Conservation (phyloP, 345 rosid species). For the Eucalyptus regnans region DNA sequence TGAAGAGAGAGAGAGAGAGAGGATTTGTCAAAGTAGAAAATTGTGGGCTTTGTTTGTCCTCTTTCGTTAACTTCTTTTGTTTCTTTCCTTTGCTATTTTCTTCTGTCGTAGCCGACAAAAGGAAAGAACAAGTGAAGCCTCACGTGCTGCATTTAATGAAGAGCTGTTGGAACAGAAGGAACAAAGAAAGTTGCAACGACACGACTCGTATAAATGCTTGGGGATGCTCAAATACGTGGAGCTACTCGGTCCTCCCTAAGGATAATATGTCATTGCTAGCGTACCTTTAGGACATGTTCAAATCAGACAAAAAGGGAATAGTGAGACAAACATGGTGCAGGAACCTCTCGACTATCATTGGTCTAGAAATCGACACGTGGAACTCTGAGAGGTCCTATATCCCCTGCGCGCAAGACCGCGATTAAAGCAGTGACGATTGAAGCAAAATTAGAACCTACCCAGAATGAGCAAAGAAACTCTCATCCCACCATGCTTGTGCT, state of each 20-base stretch:
- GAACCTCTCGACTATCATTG: background rate
- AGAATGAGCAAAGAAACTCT: background rate
- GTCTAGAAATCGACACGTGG: background rate
- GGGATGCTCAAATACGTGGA: background rate
- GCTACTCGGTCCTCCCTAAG: background rate
- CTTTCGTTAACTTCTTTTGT: too few relatives aligned
- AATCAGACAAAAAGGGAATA: background rate
- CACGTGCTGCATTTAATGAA: too few relatives aligned
- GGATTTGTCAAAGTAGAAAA: too few relatives aligned
- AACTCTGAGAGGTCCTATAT: background rate
- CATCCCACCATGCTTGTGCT: constrained; percentile 39
- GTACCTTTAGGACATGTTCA: background rate
- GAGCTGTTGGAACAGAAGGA: too few relatives aligned
- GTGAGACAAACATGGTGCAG: background rate
- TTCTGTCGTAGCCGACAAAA: too few relatives aligned
- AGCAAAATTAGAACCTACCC: background rate
- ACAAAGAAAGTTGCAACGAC: too few relatives aligned
- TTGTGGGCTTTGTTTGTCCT: too few relatives aligned
- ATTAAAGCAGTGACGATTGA: background rate
- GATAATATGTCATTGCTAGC: background rate
- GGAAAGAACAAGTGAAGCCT: too few relatives aligned
- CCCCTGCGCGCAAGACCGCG: background rate
- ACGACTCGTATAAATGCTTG: background rate
- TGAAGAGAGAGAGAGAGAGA: too few relatives aligned
- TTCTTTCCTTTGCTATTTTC: too few relatives aligned